phyloP scores from a whole-genome alignment of 2,329 filamentous ascomycete genomes.

The Colletotrichum echinochloae region DNA sequence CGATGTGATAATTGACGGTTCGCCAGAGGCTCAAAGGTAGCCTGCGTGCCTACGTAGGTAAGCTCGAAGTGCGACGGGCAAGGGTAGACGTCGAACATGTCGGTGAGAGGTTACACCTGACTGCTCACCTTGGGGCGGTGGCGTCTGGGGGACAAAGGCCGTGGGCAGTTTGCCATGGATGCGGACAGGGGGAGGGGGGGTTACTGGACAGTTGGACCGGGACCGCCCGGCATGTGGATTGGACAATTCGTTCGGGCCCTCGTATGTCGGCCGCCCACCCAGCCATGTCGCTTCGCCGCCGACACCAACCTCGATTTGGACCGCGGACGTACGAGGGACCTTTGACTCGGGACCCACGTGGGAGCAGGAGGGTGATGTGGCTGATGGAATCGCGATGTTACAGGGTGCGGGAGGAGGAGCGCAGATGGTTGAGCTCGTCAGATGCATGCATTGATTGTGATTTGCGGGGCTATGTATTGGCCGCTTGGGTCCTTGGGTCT shows the following conservation, averaged over 20 bases:
- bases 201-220: conserved; percentile 1
- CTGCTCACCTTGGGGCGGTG: conserved; percentile 33
- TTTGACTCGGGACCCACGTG: conserved; percentile 24
- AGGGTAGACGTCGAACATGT: conserved; percentile 22
- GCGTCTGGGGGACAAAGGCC: background rate
- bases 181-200: conserved; percentile 6
- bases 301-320: background rate
- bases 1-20: conserved; percentile 5
- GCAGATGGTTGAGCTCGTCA: background rate
- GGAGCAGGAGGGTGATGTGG: conserved; percentile 15
- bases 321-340: background rate
- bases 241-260: conserved; percentile 15
- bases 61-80: conserved; percentile 4
- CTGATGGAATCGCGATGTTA: background rate
- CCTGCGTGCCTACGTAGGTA: too few species aligned
- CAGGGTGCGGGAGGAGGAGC: background rate
- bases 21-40: background rate
- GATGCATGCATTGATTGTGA: background rate
- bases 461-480: background rate
- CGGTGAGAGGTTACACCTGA: conserved; percentile 38
- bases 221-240: conserved; percentile 31
- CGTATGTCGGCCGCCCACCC: conserved; percentile 17
- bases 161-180: conserved; percentile 15
- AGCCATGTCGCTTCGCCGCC: conserved; percentile 15
- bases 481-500: conserved; percentile 1